A percentile compares a stretch with the other conserved stretches of the same genome.
phyloP scores from a whole-genome alignment of 345 rosid genomes.

The Punica granatum region DNA sequence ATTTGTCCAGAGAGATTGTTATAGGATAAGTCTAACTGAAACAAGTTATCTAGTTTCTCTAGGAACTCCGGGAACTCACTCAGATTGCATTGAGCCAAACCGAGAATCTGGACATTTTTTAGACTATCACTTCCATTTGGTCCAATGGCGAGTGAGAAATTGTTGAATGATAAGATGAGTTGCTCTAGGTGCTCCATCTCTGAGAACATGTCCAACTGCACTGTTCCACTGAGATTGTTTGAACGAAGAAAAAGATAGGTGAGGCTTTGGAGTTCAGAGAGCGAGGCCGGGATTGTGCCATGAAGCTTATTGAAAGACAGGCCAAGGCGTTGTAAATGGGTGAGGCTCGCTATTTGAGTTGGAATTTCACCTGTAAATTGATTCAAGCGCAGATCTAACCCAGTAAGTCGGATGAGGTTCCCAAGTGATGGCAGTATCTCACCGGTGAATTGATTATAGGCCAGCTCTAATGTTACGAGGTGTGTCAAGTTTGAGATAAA shows the following conservation, averaged over 20 bases:
- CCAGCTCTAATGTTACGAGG: background rate
- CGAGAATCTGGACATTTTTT: accelerated
- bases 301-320: slow-evolving; percentile 6
- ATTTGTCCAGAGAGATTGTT: slow-evolving; percentile 17
- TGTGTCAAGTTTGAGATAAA: slow-evolving; percentile 2
- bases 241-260: background rate
- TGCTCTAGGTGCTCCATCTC: background rate
- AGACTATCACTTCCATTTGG: background rate
- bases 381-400: accelerated
- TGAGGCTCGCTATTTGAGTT: slow-evolving; percentile 2
- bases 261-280: slow-evolving; percentile 8
- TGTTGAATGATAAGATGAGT: slow-evolving; percentile 7
- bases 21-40: background rate
- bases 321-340: accelerated
- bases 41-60: background rate
- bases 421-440: slow-evolving; percentile 3
- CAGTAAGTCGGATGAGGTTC: background rate
- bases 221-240: slow-evolving; percentile 13
- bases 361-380: slow-evolving; percentile 15
- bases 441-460: background rate
- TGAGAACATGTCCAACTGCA: slow-evolving; percentile 3
- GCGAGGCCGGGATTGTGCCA: slow-evolving; percentile 15
- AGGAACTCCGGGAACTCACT: slow-evolving; percentile 18
- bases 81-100: slow-evolving; percentile 17
- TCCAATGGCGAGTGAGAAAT: background rate